These are phyloP conservation scores for Diddensiella transvaalensis DNA, from an alignment of 805 yeast genomes.

Conservation along the genomic window DNA sequence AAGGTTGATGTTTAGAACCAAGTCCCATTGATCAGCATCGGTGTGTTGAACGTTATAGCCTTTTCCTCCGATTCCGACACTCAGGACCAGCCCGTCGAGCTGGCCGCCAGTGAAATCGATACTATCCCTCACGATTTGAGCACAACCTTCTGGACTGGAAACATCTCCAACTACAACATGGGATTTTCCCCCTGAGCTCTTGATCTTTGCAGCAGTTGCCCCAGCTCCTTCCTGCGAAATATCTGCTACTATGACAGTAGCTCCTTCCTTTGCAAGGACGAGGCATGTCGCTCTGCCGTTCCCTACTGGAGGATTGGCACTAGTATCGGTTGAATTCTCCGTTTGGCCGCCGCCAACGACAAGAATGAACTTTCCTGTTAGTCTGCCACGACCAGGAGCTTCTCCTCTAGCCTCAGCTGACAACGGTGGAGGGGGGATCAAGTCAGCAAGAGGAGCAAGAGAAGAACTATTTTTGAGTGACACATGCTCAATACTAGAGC, in stretches of 20 bases:
- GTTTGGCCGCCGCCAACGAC: conserved; percentile 2
- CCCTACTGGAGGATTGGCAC: conserved; percentile 3
- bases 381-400: not conserved
- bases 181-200: not conserved
- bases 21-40: conserved; percentile 1
- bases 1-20: conserved; percentile 1
- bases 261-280: conserved; percentile 3
- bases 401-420: not conserved
- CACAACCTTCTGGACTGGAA: not conserved
- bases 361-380: not conserved
- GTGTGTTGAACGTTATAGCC: not conserved
- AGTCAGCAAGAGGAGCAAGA: not conserved
- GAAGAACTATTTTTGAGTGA: not conserved
- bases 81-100: not conserved
- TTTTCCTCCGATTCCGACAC: conserved; percentile 1
- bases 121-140: not conserved
- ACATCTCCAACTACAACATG: conserved; percentile 4
- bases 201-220: not conserved
- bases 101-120: not conserved
- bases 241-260: conserved; percentile 1
- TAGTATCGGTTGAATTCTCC: not conserved
- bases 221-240: not conserved
- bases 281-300: conserved; percentile 2
- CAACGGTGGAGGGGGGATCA: conserved; percentile 1
- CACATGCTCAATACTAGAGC: not conserved